Evolutionary conservation across 768 basidiomycete genomes (phyloP).

Genomic region (Sarcodon sp.): DNA sequence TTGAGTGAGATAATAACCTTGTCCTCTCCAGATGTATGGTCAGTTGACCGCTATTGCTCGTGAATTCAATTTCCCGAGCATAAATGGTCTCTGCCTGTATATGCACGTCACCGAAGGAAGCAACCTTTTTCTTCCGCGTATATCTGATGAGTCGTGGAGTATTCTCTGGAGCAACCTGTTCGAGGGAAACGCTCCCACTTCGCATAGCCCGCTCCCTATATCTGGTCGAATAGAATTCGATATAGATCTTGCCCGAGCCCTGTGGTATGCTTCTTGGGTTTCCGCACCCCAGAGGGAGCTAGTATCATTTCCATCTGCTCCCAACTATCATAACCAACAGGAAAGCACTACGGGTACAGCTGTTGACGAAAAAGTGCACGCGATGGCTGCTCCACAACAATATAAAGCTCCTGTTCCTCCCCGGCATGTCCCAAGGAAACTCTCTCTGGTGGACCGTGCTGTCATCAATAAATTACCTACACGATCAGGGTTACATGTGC

Average conservation of each 20-base stretch:
- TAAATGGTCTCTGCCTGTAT: constrained; percentile 67
- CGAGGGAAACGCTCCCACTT: constrained; percentile 22
- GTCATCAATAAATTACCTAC: constrained; percentile 24
- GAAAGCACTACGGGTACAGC: constrained; percentile 39
- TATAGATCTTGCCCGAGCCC: constrained; percentile 60
- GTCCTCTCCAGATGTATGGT: constrained; percentile 44
- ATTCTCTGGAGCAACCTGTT: constrained; percentile 55
- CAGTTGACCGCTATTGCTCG: constrained; percentile 70
- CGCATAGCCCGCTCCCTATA: constrained; percentile 38
- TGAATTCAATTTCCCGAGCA: constrained; percentile 75
- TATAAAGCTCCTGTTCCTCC: constrained; percentile 17
- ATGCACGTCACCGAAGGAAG: constrained; percentile 50
- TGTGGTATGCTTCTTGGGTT: constrained; percentile 70
- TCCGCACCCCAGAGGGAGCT: constrained; percentile 28
- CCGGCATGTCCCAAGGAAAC: constrained; percentile 49
- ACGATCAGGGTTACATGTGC: constrained; percentile 15
- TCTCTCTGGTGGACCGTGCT: constrained; percentile 57
- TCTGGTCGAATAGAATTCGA: constrained; percentile 81
- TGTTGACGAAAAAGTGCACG: constrained; percentile 23
- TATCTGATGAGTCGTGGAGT: constrained; percentile 72
- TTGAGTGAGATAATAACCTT: constrained; percentile 1
- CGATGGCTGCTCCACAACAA: constrained; percentile 15
- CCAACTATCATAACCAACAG: constrained; percentile 30
- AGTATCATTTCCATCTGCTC: constrained; percentile 20
- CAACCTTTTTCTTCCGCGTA: constrained; percentile 45